These are phyloP conservation scores for Chernovozyma sophiae-reginae DNA, from an alignment of 1,139 yeast species.

Conservation along the genomic window DNA sequence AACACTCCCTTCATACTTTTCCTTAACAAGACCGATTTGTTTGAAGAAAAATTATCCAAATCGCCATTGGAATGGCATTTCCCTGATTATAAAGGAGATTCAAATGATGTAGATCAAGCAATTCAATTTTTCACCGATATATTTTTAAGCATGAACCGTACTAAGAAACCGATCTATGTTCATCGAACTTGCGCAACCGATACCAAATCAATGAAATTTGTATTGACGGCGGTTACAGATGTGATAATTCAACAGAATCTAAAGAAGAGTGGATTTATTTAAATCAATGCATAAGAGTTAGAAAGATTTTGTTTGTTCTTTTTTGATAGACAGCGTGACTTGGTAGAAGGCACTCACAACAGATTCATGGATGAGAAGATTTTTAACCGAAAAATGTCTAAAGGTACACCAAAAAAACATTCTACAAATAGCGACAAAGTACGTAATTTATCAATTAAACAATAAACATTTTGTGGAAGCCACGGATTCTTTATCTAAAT, in stretches of 20 bases:
- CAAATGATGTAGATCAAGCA: conserved; percentile 63
- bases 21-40: conserved; percentile 81
- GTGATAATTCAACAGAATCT: conserved; percentile 80
- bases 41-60: conserved; percentile 61
- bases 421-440: no score
- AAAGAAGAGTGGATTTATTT: conserved; percentile 78
- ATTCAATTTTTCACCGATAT: conserved; percentile 62
- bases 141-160: conserved; percentile 58
- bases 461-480: conserved; percentile 1
- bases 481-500: conserved; percentile 1
- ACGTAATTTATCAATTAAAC: neutral
- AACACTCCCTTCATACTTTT: conserved; percentile 87
- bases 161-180: conserved; percentile 75
- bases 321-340: no score
- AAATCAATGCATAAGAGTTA: no score
- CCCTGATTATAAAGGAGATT: conserved; percentile 65
- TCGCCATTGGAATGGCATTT: conserved; percentile 67
- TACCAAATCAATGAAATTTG: conserved; percentile 80
- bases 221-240: conserved; percentile 89
- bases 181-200: conserved; percentile 97
- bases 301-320: no score
- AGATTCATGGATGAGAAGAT: no score
- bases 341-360: no score
- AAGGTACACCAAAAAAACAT: no score
- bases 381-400: no score